Evolutionary conservation across 2,329 filamentous ascomycete genomes (phyloP).

Genomic region (Botryotinia convoluta): DNA sequence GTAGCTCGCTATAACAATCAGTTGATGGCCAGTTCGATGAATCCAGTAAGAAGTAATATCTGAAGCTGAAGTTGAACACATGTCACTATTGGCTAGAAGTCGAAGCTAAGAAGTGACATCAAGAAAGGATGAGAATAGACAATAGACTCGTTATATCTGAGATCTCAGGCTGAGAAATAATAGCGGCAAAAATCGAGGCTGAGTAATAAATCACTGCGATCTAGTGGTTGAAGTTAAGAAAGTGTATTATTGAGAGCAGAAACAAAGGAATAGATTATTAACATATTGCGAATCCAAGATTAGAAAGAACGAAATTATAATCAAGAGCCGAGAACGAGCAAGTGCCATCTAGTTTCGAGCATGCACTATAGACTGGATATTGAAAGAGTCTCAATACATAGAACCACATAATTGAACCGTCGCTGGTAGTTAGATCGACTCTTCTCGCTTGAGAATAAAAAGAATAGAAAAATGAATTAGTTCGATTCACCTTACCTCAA

Average conservation of each 20-base stretch:
- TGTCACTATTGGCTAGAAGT: background rate
- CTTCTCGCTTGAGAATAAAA: background rate
- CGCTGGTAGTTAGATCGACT: background rate
- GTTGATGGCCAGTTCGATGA: fast-evolving
- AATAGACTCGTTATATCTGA: background rate
- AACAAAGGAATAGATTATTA: background rate
- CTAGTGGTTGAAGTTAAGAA: background rate
- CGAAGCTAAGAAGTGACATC: background rate
- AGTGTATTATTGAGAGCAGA: background rate
- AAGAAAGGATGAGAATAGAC: background rate
- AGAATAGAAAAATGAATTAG: background rate
- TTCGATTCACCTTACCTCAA: background rate
- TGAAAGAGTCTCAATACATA: background rate
- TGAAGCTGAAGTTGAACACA: background rate
- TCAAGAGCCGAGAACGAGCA: background rate
- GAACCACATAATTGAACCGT: background rate
- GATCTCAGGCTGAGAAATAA: fast-evolving
- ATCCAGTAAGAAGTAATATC: background rate
- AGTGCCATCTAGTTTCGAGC: background rate
- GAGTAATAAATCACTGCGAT: background rate
- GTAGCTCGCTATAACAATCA: background rate
- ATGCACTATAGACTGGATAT: background rate
- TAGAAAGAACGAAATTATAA: background rate
- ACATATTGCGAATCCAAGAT: background rate
- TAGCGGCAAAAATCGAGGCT: background rate